A percentile compares a stretch with the other conserved stretches of the same genome.
Conservation (phyloP, 371 early-diverging fungal genomes). For the Saksenaea oblongispora region DNA sequence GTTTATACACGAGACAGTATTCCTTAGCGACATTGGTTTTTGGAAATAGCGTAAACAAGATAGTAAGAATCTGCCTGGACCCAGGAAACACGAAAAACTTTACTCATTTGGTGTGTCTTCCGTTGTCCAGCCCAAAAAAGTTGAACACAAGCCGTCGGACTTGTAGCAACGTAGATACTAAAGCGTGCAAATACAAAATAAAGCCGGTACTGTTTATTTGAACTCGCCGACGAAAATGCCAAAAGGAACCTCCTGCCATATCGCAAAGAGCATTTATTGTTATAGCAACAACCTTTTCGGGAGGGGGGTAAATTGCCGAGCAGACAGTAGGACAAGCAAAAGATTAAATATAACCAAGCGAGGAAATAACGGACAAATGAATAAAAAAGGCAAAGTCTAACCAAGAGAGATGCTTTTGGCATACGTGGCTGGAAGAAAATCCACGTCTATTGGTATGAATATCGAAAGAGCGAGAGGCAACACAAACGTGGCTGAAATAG, state of each 20-base stretch:
- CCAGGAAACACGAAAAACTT: not conserved
- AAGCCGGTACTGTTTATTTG: too few species aligned
- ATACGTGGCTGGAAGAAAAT: constrained; percentile 1
- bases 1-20: too few species aligned
- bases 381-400: constrained; percentile 1
- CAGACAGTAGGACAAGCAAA: not conserved
- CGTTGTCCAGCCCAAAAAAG: not conserved
- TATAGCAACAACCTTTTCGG: not conserved
- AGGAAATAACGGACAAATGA: not conserved
- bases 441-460: not conserved
- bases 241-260: too few species aligned
- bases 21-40: too few species aligned
- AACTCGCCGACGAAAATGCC: too few species aligned
- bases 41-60: not conserved
- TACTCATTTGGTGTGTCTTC: not conserved
- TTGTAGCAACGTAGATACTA: not conserved
- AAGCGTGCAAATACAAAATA: too few species aligned
- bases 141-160: not conserved
- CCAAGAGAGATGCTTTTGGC: not conserved
- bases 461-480: not conserved
- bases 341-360: not conserved
- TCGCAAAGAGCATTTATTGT: not conserved
- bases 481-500: constrained; percentile 3
- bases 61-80: not conserved
- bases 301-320: not conserved